Base-by-base conservation (phyloP, 768 basidiomycete genomes). In the Amanita jacksonii region DNA sequence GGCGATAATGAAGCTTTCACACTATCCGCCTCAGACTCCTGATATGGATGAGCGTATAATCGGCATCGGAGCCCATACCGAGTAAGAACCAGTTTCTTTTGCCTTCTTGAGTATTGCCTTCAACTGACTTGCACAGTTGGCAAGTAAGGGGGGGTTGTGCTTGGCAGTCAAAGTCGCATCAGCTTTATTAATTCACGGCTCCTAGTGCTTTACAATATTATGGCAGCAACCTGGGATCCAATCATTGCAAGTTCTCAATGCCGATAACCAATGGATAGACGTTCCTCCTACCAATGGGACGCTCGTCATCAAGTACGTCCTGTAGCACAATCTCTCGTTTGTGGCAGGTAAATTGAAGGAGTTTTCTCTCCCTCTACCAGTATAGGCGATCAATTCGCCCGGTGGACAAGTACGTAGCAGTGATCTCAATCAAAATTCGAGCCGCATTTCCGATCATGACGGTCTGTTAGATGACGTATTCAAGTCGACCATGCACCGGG, bases 401-500 rank as follows among this genome's bases (percentile, higher is more conserved):
- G 88, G 15, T 88, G 89, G 85, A 90, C 92, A 10, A 94, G 88
- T 91, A 49, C 24, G 75, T 53, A 16, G 44, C 20, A 24, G 19
- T n/a, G n/a, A n/a, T n/a, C n/a, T n/a, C n/a, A n/a, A n/a, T n/a
- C n/a, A n/a, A n/a, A n/a, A 43, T 27, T 24, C 28, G 16, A 24
- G 25, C 34, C 16, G 25, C 2, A 23, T 8, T 2, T 40, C 19
- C 23, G 31, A n/a, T 30, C 15, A 36, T 32, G 24, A 42, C 13
- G 28, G 28, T 28, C 16, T 34, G 15, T 16, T 39, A 93, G 87
- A 93, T 53, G 88, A 86, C 52, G 68, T 90, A 32, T 94, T 92
- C 74, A 88, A 86, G 52, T 91, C 87, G 0, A 93, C 91, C 0
- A 69, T 85, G 1, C 93, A 97, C 60, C 77, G 92, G 34, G 92